phyloP scores from a whole-genome alignment of 2,329 filamentous ascomycete genomes.

The Sordariomycetes sp. region DNA sequence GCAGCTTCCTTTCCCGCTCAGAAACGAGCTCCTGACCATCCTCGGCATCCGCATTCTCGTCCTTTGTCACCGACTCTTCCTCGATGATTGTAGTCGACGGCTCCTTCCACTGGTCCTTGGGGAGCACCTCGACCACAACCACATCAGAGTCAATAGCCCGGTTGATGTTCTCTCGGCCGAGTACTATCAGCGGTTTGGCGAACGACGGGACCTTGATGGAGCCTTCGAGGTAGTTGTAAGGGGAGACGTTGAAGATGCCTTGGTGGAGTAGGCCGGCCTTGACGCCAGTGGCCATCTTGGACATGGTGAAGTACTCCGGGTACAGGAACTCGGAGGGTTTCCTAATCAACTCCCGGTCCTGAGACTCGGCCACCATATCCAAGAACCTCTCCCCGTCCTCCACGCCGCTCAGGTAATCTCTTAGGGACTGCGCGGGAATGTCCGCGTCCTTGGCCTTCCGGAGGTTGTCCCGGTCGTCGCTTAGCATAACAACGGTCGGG shows the following conservation, averaged over 20 bases:
- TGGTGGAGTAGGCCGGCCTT: constrained; percentile 86
- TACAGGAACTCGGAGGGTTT: constrained; percentile 65
- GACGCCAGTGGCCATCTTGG: constrained; percentile 88
- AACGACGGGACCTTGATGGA: constrained; percentile 86
- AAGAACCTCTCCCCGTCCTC: constrained; percentile 77
- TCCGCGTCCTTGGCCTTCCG: constrained; percentile 68
- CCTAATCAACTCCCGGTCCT: constrained; percentile 54
- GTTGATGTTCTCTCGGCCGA: constrained; percentile 94
- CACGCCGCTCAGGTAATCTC: constrained; percentile 73
- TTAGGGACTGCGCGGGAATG: constrained; percentile 57
- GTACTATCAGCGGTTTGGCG: constrained; percentile 74
- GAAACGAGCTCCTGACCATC: constrained; percentile 70
- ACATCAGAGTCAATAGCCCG: constrained; percentile 84
- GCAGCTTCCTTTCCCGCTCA: constrained; percentile 71
- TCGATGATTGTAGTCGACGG: constrained; percentile 94
- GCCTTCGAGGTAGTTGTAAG: constrained; percentile 95
- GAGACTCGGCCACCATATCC: constrained; percentile 83
- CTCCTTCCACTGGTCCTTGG: constrained; percentile 93
- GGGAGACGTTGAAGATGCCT: constrained; percentile 89
- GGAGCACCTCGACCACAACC: constrained; percentile 85
- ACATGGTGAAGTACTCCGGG: constrained; percentile 78
- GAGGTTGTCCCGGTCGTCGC: constrained; percentile 82
- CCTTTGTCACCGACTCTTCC: constrained; percentile 80
- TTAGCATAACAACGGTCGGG: constrained; percentile 84
- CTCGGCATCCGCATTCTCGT: constrained; percentile 86